Evolutionary conservation across 2,329 filamentous ascomycete genomes (phyloP).

Genomic region (Microsporum canis): DNA sequence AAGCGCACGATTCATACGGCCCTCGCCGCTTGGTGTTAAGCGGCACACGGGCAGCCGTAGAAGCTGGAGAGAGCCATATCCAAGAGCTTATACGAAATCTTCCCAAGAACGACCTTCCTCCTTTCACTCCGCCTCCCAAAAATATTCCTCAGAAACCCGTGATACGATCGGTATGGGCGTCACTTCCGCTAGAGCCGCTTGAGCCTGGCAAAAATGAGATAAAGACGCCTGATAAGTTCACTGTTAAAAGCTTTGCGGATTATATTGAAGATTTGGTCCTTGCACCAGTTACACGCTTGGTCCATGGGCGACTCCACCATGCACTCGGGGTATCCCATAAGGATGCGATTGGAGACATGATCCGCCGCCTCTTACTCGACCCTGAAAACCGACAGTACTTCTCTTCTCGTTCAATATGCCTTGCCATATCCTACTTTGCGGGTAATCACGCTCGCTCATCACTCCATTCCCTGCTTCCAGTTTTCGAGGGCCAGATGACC

Average conservation of each 20-base stretch:
- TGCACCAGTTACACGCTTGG: slow-evolving; percentile 8
- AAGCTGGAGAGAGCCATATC: slow-evolving; percentile 23
- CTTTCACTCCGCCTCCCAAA: background rate
- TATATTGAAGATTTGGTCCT: slow-evolving; percentile 30
- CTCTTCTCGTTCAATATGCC: slow-evolving; percentile 34
- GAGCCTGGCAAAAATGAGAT: background rate
- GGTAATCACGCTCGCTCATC: slow-evolving; percentile 22
- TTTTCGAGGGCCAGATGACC: slow-evolving; percentile 27
- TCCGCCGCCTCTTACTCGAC: slow-evolving; percentile 25
- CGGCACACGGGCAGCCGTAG: slow-evolving; percentile 26
- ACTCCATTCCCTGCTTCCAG: slow-evolving; percentile 26
- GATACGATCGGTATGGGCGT: slow-evolving; percentile 9
- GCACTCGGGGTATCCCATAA: slow-evolving; percentile 4
- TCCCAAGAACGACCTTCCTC: background rate
- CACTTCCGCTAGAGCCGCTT: background rate
- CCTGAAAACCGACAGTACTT: slow-evolving; percentile 22
- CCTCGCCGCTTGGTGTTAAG: slow-evolving; percentile 26
- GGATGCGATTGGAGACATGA: slow-evolving; percentile 16
- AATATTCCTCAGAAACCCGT: background rate
- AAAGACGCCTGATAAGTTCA: slow-evolving; percentile 14
- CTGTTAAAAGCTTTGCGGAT: slow-evolving; percentile 27
- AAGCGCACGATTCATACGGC: slow-evolving; percentile 21
- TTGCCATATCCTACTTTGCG: slow-evolving; percentile 30
- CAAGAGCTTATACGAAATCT: background rate
- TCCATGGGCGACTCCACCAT: background rate